Percentiles rank a stretch among this genome's conserved stretches.
These are phyloP conservation scores for Mollisiaceae sp. DNA, from an alignment of 2,329 filamentous ascomycete genomes.

Conservation along the genomic window DNA sequence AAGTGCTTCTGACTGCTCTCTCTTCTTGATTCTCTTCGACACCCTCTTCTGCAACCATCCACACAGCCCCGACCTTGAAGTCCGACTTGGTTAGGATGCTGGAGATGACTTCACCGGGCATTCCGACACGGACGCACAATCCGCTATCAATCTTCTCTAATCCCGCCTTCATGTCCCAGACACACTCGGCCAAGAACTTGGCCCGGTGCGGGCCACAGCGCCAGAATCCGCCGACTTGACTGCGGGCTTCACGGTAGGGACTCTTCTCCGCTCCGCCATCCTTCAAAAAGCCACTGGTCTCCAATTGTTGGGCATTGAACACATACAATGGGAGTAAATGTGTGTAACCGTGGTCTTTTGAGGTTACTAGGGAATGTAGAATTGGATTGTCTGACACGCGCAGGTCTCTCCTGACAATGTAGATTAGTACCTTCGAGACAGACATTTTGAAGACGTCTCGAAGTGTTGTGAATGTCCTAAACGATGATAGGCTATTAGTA, in stretches of 20 bases:
- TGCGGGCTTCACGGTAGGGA: conserved; percentile 73
- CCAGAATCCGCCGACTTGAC: conserved; percentile 70
- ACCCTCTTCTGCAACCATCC: conserved; percentile 75
- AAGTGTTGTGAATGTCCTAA: not conserved
- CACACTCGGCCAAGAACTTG: conserved; percentile 73
- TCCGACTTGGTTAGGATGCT: conserved; percentile 58
- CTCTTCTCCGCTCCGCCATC: conserved; percentile 49
- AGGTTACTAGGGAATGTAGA: conserved; percentile 61
- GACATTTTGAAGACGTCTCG: conserved; percentile 34
- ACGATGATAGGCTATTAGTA: not conserved
- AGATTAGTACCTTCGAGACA: conserved; percentile 64
- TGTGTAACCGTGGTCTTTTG: conserved; percentile 59
- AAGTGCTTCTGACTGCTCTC: conserved; percentile 55
- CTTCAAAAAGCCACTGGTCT: conserved; percentile 75
- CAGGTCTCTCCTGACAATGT: conserved; percentile 74
- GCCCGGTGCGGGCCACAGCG: conserved; percentile 74
- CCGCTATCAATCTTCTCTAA: conserved; percentile 65
- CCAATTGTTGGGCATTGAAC: conserved; percentile 72
- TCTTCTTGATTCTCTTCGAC: conserved; percentile 73
- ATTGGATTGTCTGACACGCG: conserved; percentile 77
- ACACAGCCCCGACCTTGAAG: conserved; percentile 64
- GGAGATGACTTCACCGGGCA: conserved; percentile 61
- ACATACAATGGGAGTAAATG: conserved; percentile 76
- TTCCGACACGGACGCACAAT: conserved; percentile 68
- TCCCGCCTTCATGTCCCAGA: conserved; percentile 72